Percentiles rank a stretch among this genome's conserved stretches.
Evolutionary conservation across 108 stramenopile genomes (phyloP).

Genomic region (Aurantiochytrium sp.): DNA sequence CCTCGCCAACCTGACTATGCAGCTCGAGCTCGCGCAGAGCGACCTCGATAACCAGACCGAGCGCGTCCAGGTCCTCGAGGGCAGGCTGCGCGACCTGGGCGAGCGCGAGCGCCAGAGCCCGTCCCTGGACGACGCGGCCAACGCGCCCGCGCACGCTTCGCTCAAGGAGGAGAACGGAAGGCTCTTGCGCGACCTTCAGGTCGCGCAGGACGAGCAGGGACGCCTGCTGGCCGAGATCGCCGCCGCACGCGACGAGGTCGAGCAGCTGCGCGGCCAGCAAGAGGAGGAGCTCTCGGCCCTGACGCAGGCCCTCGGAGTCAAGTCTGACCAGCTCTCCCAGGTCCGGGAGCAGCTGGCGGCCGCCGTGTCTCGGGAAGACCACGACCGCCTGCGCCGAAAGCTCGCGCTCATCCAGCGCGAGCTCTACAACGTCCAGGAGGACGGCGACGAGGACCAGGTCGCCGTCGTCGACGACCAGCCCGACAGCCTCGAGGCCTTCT

Average conservation of each 20-base stretch:
- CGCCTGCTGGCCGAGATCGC: background rate
- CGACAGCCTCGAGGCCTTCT: slow-evolving; percentile 16
- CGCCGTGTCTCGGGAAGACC: background rate
- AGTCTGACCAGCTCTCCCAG: background rate
- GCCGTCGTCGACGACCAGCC: background rate
- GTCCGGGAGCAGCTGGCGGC: background rate
- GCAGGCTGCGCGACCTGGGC: background rate
- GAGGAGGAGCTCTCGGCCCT: background rate
- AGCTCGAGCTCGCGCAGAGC: background rate
- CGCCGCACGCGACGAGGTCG: background rate
- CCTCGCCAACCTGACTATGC: background rate
- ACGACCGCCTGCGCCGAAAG: background rate
- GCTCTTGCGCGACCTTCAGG: background rate
- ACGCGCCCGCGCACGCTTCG: background rate
- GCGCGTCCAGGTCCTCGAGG: background rate
- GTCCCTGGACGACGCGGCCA: background rate
- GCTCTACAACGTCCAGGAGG: background rate
- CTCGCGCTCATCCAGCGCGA: background rate
- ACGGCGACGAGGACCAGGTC: background rate
- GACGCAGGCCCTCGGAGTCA: background rate
- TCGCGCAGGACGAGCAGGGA: background rate
- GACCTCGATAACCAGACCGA: background rate
- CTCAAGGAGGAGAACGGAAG: background rate
- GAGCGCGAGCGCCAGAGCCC: background rate
- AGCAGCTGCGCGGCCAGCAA: background rate